A percentile compares a stretch with the other conserved stretches of the same genome.
Conservation (phyloP, 2,329 filamentous ascomycete genomes). For the Alternaria panax region DNA sequence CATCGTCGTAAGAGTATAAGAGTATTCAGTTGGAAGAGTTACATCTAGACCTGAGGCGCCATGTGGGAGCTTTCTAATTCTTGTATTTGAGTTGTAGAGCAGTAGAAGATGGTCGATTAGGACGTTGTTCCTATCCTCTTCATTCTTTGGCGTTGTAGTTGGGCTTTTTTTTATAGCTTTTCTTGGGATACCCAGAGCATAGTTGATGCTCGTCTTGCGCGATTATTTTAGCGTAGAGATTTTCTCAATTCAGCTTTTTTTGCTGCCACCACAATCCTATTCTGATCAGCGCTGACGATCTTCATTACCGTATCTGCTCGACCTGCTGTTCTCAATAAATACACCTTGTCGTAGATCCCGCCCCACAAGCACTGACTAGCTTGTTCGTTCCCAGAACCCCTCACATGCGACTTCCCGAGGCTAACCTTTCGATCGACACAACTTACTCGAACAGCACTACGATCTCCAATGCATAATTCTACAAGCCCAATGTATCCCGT, state of each 20-base stretch:
- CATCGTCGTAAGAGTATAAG: not conserved
- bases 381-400: not conserved
- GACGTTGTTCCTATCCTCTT: not conserved
- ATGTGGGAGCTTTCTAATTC: not conserved
- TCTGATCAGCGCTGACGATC: not conserved
- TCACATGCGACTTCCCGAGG: constrained; percentile 25
- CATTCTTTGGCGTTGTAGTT: constrained; percentile 4
- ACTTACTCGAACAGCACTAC: constrained; percentile 17
- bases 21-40: not conserved
- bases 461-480: not conserved
- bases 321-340: not conserved
- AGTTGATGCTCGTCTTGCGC: constrained; percentile 15
- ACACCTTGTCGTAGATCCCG: not conserved
- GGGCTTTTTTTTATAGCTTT: constrained; percentile 11
- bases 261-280: not conserved
- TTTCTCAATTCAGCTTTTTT: constrained; percentile 2
- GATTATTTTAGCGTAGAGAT: constrained; percentile 12
- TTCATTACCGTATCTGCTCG: not conserved
- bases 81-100: constrained; percentile 3
- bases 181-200: constrained; percentile 21
- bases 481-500: not conserved
- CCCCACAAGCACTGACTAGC: constrained; percentile 21
- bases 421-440: constrained; percentile 25
- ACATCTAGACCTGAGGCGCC: not conserved
- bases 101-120: constrained; percentile 3